Evolutionary conservation across 140 eudicot genomes (phyloP), one percentile per base, ranked within the genome.

Genomic region (Oenanthe javanica): DNA sequence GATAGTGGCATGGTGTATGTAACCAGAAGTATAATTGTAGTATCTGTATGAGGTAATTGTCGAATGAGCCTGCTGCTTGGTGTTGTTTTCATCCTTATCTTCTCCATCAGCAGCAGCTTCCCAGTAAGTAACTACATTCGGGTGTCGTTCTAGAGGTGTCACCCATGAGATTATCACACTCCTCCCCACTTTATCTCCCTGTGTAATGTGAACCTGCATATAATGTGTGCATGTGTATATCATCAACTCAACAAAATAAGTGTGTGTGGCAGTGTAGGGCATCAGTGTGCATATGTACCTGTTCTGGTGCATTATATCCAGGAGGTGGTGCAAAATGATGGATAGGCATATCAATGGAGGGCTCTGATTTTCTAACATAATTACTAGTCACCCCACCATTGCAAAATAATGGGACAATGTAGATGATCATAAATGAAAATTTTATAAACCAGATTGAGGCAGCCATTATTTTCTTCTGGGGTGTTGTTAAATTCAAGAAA

Each of bases 81-180:
- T 46, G 49, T 46, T 46, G 9, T 59, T 72, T 31, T 84, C 77
- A 51, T 86, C 81, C 23, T 88, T 79, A 74, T 81, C 42, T 4
- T 85, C 79, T 43, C 85, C 81, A 40, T 86, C 83, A 77, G 83
- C 21, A 69, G 43, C 83, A 43, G 75, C 75, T 70, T 63, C 70
- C 98, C 97, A 93, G 45, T 90, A 88, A 0, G 51, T 2, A 19
- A 93, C 93, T 2, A 76, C 81, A 70, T 78, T 87, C 46, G 96
- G 90, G 42, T 97, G 92, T 36, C 88, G 86, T 82, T 88, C 91
- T 42, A 88, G 88, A 85, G 82, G 73, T 23, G 98, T 93, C 46
- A 93, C 92, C 98, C 97, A 93, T 67, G 98, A 91, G 36, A 93
- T 96, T 38, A 93, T 86, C 87, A 90, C 84, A 11, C 92, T 93